A percentile compares a stretch with the other conserved stretches of the same genome.
phyloP scores from a whole-genome alignment of 805 yeast genomes.

The Yarrowia deformans region DNA sequence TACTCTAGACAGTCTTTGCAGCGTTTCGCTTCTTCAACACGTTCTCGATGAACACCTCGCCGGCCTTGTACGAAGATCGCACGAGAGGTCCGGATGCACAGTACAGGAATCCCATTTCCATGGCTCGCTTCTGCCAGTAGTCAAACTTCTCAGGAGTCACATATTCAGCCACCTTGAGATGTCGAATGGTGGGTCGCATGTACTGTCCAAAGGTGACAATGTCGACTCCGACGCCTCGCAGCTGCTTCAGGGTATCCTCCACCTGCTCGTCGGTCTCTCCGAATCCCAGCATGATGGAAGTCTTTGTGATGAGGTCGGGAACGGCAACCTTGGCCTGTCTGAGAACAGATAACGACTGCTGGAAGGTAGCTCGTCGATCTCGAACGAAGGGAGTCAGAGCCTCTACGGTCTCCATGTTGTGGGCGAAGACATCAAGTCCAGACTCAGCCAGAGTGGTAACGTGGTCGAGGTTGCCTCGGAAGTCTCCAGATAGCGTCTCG shows the following conservation, averaged over 20 bases:
- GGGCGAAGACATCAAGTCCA: conserved; percentile 96
- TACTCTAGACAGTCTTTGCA: conserved; percentile 7
- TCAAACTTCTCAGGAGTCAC: conserved; percentile 94
- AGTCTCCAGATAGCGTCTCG: conserved; percentile 94
- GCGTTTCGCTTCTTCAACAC: conserved; percentile 74
- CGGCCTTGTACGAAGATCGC: conserved; percentile 96
- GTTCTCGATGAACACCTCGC: conserved; percentile 96
- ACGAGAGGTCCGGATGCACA: conserved; percentile 98
- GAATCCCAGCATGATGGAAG: conserved; percentile 94
- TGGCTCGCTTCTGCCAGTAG: conserved; percentile 86
- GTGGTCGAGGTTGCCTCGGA: conserved; percentile 85
- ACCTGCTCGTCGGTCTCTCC: conserved; percentile 96
- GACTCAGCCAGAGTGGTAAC: conserved; percentile 80
- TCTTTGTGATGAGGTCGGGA: conserved; percentile 83
- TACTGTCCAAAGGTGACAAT: conserved; percentile 99
- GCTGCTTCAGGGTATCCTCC: conserved; percentile 72
- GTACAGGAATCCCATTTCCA: conserved; percentile 88
- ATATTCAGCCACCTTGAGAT: conserved; percentile 97
- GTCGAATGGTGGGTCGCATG: conserved; percentile 98
- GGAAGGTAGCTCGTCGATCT: conserved; percentile 95
- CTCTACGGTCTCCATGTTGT: conserved; percentile 95
- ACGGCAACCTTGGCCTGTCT: conserved; percentile 79
- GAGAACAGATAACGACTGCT: conserved; percentile 82
- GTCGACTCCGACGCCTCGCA: conserved; percentile 80
- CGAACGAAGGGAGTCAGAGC: conserved; percentile 92